phyloP scores from a whole-genome alignment of 768 basidiomycete species.

The Sporobolomyces roseus region DNA sequence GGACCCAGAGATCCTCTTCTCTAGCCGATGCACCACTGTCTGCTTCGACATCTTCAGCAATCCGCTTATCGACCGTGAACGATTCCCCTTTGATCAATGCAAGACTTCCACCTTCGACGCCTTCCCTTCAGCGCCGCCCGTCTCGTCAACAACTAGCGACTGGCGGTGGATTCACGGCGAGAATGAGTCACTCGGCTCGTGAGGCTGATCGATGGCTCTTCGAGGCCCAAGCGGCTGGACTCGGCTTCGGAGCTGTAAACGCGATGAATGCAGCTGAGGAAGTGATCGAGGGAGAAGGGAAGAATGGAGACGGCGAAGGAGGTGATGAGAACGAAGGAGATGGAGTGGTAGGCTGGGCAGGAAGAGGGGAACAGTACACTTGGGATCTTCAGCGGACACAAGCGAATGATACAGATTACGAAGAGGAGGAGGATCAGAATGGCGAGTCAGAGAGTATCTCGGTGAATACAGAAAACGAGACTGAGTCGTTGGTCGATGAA shows the following conservation, averaged over 20 bases:
- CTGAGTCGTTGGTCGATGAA: background rate
- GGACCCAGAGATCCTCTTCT: background rate
- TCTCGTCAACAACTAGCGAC: conserved; percentile 15
- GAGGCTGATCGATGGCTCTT: conserved; percentile 11
- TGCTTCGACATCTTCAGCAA: background rate
- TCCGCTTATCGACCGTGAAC: background rate
- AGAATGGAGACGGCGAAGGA: background rate
- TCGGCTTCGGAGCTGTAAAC: background rate
- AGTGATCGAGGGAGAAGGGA: background rate
- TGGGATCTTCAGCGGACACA: background rate
- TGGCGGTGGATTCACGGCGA: background rate
- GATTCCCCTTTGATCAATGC: background rate
- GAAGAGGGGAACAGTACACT: conserved; percentile 29
- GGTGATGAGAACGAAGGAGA: background rate
- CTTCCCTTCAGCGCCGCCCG: background rate
- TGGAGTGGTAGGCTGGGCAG: background rate
- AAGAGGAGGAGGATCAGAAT: background rate
- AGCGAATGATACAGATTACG: background rate
- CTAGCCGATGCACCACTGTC: background rate
- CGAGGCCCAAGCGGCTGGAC: conserved; percentile 5
- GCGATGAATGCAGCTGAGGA: background rate
- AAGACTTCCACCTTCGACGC: background rate
- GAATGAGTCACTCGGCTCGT: conserved; percentile 2
- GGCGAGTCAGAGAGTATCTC: background rate
- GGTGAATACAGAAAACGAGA: background rate